Evolutionary conservation across 805 yeast species (phyloP), one percentile per base, ranked within the genome.

Genomic region (Monosporozyma siamensis): DNA sequence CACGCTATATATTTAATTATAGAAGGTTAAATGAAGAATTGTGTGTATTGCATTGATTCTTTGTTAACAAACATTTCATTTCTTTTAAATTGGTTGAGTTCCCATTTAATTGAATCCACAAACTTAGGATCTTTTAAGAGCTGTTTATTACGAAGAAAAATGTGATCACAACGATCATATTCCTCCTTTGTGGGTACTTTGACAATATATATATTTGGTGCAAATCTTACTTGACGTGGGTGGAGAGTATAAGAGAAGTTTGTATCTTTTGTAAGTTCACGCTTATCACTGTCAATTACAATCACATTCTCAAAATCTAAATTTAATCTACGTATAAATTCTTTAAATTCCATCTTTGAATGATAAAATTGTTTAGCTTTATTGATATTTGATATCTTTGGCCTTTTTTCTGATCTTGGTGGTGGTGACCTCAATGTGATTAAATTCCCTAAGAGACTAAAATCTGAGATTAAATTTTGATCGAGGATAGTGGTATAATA

Each of bases 61-160:
- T 74, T 79, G 57, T 83, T 87, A 27, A 83, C 82, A 30, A 66
- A 59, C 94, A 83, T 83, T 43, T 75, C 81, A 43, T 64, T 65
- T 47, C 74, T 70, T 56, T 83, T 83, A 63, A 65, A 82, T 21
- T 68, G 64, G 53, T 83, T 83, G 51, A 83, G 59, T 55, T 83
- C 90, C 31, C 65, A 62, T 57, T 84, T 77, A 49, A 83, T 77
- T 40, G 50, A 45, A 2, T 49, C 47, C n/a, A 60, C 43, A 26
- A 47, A 52, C 8, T 48, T 44, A 32, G 43, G 34, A 34, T 50
- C 45, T n/a, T 49, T 46, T 22, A 42, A 38, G 37, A 45, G 40
- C 14, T 20, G 18, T 7, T 26, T 18, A 12, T 40, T 35, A 3
- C 15, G 20, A n/a, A 45, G 4, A 14, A 38, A 49, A 47, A 50